Percentiles rank a stretch among this genome's conserved stretches.
These are phyloP conservation scores for Juncus inflexus DNA, from an alignment of 176 grass and related monocot species.

Conservation along the genomic window DNA sequence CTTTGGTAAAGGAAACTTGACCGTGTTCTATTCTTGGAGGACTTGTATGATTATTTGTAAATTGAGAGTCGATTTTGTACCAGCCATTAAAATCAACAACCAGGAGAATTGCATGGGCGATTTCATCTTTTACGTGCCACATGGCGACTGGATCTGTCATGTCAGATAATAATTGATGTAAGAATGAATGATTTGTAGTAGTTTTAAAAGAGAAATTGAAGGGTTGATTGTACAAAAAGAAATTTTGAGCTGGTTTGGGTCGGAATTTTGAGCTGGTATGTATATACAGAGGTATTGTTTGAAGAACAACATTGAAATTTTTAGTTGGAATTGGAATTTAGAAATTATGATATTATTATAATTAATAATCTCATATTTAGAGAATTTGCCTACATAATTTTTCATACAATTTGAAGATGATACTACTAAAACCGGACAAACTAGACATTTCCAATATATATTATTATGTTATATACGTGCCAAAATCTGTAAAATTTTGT, in stretches of 20 bases:
- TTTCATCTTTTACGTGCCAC: slow-evolving; percentile 83
- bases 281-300: no score
- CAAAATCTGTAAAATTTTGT: no score
- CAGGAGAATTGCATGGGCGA: slow-evolving; percentile 77
- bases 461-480: no score
- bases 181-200: background rate
- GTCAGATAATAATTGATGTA: slow-evolving; percentile 14
- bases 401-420: no score
- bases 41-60: slow-evolving; percentile 29
- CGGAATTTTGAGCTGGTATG: background rate
- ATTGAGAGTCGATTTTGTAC: slow-evolving; percentile 76
- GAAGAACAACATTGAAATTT: no score
- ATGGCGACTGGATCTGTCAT: slow-evolving; percentile 83
- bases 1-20: slow-evolving; percentile 88
- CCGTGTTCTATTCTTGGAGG: slow-evolving; percentile 69
- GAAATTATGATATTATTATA: no score
- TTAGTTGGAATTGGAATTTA: no score
- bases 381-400: no score
- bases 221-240: slow-evolving; percentile 4
- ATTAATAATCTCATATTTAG: no score
- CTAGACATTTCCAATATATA: no score
- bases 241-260: background rate
- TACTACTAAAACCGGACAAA: no score
- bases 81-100: slow-evolving; percentile 97
- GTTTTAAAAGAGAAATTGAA: background rate